Evolutionary conservation across 768 basidiomycete species (phyloP), one percentile per base, ranked within the genome.

Genomic region (Psilocybe cyanescens): DNA sequence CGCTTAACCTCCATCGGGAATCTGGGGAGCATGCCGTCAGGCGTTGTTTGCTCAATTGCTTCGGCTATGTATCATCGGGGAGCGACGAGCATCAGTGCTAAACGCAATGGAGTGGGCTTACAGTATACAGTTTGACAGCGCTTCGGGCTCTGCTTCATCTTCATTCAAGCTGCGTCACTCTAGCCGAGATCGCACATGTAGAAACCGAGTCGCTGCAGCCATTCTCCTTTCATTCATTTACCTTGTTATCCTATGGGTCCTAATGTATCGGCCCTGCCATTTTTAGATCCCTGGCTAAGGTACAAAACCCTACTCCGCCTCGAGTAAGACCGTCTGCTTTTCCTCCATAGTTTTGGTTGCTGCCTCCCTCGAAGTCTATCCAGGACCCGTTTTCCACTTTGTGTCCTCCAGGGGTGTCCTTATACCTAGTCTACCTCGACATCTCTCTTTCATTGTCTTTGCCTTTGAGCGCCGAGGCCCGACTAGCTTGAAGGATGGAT

Each of bases 171-270:
- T 39, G 37, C 37, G 37, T 51, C 16, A 11, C 11, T 8, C 50
- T 51, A 29, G 30, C 50, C 50, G 50, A 24, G 50, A 30, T 51
- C 50, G 30, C 28, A 51, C 50, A 51, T 16, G 50, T 29, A 51
- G 30, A 33, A 51, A 28, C 28, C 11, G 29, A 51, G 19, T 12
- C 50, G 8, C 29, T 51, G 28, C 28, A 29, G 14, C 50, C 50
- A 29, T 51, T 51, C 50, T 31, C 50, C 50, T 51, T 51, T 51
- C 17, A 51, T 51, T 51, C 50, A 51, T 51, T 51, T 51, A 51
- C 50, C 30, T 29, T 51, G 50, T n/a, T 4, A 51, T 30, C n/a
- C 46, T 33, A 30, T 29, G 50, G 50, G 50, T 51, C 50, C 50
- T 51, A 31, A 29, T 51, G 30, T 12, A 51, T 51, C 50, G 50